Percentiles rank a stretch among this genome's conserved stretches.
phyloP scores from a whole-genome alignment of 495 filamentous ascomycete species.

The Sordaria brevicollis region DNA sequence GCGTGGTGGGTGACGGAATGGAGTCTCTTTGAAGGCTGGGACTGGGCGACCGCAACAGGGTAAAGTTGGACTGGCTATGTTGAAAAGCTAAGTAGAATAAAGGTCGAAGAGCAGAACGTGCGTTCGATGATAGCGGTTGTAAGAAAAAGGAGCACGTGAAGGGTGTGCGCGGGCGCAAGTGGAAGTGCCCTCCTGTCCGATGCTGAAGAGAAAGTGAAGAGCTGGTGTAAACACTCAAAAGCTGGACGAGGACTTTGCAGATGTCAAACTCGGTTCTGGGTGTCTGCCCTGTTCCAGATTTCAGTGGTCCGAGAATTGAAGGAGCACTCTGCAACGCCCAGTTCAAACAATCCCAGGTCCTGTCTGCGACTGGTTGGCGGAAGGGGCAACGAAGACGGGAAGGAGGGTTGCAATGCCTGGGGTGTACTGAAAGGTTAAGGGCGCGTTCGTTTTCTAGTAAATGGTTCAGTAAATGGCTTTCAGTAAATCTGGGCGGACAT shows the following conservation, averaged over 20 bases:
- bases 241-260: not conserved
- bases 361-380: not conserved
- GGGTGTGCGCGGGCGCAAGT: not conserved
- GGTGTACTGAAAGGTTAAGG: too few species aligned
- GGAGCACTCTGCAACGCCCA: not conserved
- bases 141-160: not conserved
- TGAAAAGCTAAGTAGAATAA: not conserved
- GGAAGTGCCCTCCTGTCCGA: too few species aligned
- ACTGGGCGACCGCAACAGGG: not conserved
- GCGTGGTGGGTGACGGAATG: not conserved
- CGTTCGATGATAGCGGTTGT: not conserved
- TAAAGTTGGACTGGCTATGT: not conserved
- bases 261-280: not conserved
- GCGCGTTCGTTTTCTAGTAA: too few species aligned
- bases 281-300: not conserved
- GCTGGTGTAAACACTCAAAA: not conserved
- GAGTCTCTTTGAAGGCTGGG: not conserved
- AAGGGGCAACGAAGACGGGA: not conserved
- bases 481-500: too few species aligned
- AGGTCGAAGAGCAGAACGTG: not conserved
- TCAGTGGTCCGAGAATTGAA: not conserved
- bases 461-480: too few species aligned
- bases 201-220: not conserved
- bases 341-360: not conserved
- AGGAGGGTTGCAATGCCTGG: not conserved